Evolutionary conservation across 768 basidiomycete genomes (phyloP), one percentile per base, ranked within the genome.

Genomic region (Kwoniella shandongensis): DNA sequence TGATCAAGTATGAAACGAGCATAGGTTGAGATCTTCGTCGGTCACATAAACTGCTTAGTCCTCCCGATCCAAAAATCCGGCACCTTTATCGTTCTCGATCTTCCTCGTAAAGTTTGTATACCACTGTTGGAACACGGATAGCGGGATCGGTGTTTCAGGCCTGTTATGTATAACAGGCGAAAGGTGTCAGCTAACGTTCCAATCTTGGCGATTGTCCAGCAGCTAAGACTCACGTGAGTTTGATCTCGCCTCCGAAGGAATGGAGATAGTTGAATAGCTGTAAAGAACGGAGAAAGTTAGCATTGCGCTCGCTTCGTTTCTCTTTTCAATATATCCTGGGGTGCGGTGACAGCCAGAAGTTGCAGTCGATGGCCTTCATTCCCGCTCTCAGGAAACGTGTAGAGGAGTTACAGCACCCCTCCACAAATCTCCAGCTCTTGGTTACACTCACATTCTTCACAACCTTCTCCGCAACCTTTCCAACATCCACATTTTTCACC

Each of bases 211-310:
- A n/a, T n/a, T 40, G 36, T 29, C 26, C 13, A n/a, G 38, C 17
- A 6, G 6, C 30, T 22, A 12, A 26, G 29, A 8, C 71, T 65
- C 61, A 73, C 67, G 74, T 76, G 23, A 76, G 47, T 35, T 72
- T 70, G 41, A 68, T 57, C 35, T 71, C 73, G n/a, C 72, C 73
- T 17, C 72, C 75, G 46, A 74, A 76, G 1, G 75, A 76, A 57
- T 76, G 75, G 0, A 76, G 63, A 54, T 76, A 76, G 57, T 76
- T 76, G 70, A 76, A 76, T 7, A 76, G 68, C 75, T 70, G 45
- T 13, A 50, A n/a, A 18, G 57, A 13, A 49, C 35, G 11, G 25
- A 18, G 13, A 17, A 15, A 12, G 39, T 52, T 41, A 53, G 41
- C 42, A 41, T 32, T 3, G 15, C 15, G 17, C 6, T 44, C 3